Base-by-base conservation (phyloP, 176 grass and related monocot species). In the Oryza rufipogon region DNA sequence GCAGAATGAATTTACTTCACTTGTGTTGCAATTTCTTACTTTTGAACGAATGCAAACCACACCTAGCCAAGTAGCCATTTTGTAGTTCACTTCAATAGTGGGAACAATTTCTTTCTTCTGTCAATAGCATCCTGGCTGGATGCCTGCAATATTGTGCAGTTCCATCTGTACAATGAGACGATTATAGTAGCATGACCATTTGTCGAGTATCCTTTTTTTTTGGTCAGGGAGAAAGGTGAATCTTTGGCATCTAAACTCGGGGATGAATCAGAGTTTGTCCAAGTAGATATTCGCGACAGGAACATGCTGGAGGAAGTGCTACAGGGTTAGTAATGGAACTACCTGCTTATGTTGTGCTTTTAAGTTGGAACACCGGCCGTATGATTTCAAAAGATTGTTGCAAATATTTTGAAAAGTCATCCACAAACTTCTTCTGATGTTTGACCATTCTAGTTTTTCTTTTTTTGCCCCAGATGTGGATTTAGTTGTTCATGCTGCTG, bases 401-500 rank as follows among this genome's bases (percentile, higher is more conserved):
- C 46, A 14, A 48, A 12, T 2, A 13, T 26, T 13, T 48, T 48
- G 46, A 48, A 48, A 2, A 48, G 11, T 14, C 2, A 48, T 14
- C 9, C 3, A 14, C 11, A 48, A 48, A 54, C 16, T 54, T 54
- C 4, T 19, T 19, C 3, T 54, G 51, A 54, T 19, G 51, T 19
- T 60, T n/a, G 6, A n/a, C 15, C 49, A 6, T 54, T 60, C 13
- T 2, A 44, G 6, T 0, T 72, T 14, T 56, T 2, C 65, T 32
- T 25, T 3, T 30, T 30, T 30, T 30, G 0, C 28, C 25, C 17
- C 89, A 98, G 96, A 20, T 83, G 92, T 90, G 73, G 92, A 93
- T 88, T 54, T 98, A 64, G 96, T 98, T 32, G 82, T 98, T 75
- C 96, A 98, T 88, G 47, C 92, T 74, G 96, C 96, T 33, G 96